phyloP scores from a whole-genome alignment of 1,284 basidiomycete genomes.

The Trametes pubescens region DNA sequence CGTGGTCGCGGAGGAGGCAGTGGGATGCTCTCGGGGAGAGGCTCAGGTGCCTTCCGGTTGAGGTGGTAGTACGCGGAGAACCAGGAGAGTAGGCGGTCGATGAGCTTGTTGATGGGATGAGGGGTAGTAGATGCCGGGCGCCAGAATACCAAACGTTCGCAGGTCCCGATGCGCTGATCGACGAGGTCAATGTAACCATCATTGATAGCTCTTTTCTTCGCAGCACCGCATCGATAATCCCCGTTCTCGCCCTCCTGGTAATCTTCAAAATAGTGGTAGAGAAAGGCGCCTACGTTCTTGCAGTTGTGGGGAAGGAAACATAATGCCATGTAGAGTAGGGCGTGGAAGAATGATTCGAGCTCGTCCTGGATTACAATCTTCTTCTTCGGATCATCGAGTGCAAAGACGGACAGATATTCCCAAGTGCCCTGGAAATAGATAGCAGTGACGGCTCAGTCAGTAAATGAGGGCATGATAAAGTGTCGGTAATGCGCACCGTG shows the following conservation, averaged over 20 bases:
- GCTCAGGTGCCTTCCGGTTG: too few species aligned
- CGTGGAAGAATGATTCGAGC: constrained; percentile 24
- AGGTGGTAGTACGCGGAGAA: not conserved
- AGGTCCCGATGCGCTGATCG: too few species aligned
- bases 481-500: constrained; percentile 2
- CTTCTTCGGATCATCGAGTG: constrained; percentile 8
- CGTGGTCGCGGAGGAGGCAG: too few species aligned
- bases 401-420: constrained; percentile 18
- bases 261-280: constrained; percentile 8
- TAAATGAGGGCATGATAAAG: not conserved
- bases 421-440: constrained; percentile 16
- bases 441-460: not conserved
- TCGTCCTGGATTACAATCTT: constrained; percentile 18
- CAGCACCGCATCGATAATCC: not conserved
- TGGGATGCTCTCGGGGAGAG: too few species aligned
- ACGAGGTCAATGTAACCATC: not conserved
- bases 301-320: constrained; percentile 19
- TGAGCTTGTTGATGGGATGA: constrained; percentile 4
- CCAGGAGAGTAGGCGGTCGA: not conserved
- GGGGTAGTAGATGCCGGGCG: not conserved
- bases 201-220: not conserved
- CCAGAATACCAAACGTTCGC: too few species aligned
- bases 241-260: constrained; percentile 11
- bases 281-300: not conserved
- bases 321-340: constrained; percentile 16